Evolutionary conservation across 1,284 basidiomycete species (phyloP).

Genomic region (Xerocomus minutiporus): DNA sequence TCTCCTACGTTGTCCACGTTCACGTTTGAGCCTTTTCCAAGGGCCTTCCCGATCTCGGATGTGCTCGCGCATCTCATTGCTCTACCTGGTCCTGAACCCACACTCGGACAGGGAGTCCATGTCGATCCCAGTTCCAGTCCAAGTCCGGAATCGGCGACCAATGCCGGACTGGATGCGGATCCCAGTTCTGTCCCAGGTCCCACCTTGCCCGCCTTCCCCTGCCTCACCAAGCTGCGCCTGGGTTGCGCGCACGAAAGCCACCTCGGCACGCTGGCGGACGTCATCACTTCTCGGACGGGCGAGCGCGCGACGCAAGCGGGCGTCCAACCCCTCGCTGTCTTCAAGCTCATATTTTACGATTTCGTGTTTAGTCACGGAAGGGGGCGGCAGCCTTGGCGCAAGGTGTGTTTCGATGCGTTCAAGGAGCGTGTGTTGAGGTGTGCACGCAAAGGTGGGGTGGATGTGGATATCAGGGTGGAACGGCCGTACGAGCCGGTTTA

Average conservation of each 20-base stretch:
- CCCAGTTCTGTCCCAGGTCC: not conserved
- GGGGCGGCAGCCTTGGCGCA: conserved; percentile 14
- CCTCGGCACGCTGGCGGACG: conserved; percentile 12
- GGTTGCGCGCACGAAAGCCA: conserved; percentile 22
- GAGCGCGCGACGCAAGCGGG: conserved; percentile 7
- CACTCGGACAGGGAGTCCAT: not conserved
- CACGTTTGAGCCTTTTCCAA: conserved; percentile 24
- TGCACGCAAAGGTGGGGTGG: conserved; percentile 22
- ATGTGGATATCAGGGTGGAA: conserved; percentile 25
- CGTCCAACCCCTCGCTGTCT: conserved; percentile 14
- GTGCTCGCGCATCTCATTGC: conserved; percentile 14
- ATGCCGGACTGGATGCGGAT: not conserved
- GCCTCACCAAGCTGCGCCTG: conserved; percentile 18
- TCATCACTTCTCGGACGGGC: conserved; percentile 20
- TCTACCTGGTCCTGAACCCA: not conserved
- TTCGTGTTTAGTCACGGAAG: conserved; percentile 19
- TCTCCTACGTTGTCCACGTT: conserved; percentile 19
- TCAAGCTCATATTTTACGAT: conserved; percentile 27
- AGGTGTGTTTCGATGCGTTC: conserved; percentile 19
- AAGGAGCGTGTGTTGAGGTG: conserved; percentile 19
- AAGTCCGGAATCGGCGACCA: not conserved
- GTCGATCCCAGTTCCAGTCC: not conserved
- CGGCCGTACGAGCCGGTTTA: conserved; percentile 27
- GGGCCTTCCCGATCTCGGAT: conserved; percentile 15
- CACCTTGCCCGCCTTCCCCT: conserved; percentile 10